phyloP scores from a whole-genome alignment of 2,329 filamentous ascomycete genomes.

The Cladophialophora exuberans region DNA sequence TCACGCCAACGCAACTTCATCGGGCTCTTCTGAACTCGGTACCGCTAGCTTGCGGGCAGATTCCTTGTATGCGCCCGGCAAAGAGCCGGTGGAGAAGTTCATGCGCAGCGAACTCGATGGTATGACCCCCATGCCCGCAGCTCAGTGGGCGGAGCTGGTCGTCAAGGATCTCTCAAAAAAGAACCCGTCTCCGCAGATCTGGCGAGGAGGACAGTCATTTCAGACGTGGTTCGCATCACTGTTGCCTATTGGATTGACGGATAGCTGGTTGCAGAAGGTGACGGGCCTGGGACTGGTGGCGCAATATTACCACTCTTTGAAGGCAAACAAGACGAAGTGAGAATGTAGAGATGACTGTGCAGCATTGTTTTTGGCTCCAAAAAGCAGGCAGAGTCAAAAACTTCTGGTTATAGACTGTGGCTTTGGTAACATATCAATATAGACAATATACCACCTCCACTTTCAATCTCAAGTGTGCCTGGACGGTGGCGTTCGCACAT shows the following conservation, averaged over 20 bases:
- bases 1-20: conserved; percentile 4
- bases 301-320: conserved; percentile 7
- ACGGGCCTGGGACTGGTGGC: conserved; percentile 17
- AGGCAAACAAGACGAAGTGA: conserved; percentile 10
- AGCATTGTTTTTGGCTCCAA: too few species aligned
- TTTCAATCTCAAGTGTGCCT: too few species aligned
- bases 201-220: conserved; percentile 19
- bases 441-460: too few species aligned
- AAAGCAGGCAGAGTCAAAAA: too few species aligned
- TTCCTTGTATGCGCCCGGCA: conserved; percentile 13
- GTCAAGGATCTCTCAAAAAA: conserved; percentile 59
- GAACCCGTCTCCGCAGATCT: conserved; percentile 32
- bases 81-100: conserved; percentile 21
- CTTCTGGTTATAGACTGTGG: too few species aligned
- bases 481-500: too few species aligned
- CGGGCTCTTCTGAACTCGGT: background rate
- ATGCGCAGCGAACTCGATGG: conserved; percentile 9
- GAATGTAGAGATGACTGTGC: too few species aligned
- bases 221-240: conserved; percentile 10
- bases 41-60: conserved; percentile 2
- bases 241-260: conserved; percentile 16
- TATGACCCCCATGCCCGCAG: background rate
- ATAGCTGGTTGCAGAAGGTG: conserved; percentile 19
- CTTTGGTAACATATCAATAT: too few species aligned
- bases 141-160: conserved; percentile 44